Percentiles rank a stretch among this genome's conserved stretches.
Evolutionary conservation across 2,329 filamentous ascomycete genomes (phyloP).

Genomic region (Ophiostoma himal-ulmi): DNA sequence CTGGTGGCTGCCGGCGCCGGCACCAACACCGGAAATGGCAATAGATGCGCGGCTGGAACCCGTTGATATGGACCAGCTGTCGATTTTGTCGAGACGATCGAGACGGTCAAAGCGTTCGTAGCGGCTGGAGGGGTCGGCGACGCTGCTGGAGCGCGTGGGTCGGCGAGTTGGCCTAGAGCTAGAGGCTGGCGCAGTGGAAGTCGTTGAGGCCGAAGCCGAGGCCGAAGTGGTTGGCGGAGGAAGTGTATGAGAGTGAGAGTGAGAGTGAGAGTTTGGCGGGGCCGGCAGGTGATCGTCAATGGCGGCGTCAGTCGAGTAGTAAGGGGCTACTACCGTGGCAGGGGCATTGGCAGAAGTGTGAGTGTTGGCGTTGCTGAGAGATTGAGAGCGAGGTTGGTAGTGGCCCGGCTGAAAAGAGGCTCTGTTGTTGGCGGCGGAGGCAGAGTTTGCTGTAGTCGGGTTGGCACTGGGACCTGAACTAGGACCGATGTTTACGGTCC

Average conservation of each 20-base stretch:
- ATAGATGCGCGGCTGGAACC: constrained; percentile 43
- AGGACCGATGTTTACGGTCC: constrained; percentile 2
- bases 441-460: constrained; percentile 1
- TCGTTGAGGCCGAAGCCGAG: constrained; percentile 21
- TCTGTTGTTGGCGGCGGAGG: background rate
- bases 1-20: constrained; percentile 18
- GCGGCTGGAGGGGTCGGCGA: constrained; percentile 34
- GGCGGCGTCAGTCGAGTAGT: background rate
- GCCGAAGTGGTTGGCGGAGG: constrained; percentile 1
- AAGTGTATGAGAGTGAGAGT: background rate
- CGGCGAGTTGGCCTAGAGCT: constrained; percentile 25
- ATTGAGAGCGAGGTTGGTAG: background rate
- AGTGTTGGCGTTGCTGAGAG: constrained; percentile 21
- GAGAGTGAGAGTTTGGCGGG: constrained; percentile 16
- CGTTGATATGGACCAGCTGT: constrained; percentile 46
- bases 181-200: constrained; percentile 20
- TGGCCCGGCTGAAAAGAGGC: background rate
- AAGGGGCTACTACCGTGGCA: background rate
- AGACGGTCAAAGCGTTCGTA: constrained; percentile 38
- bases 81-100: constrained; percentile 35
- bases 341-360: constrained; percentile 26
- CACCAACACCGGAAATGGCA: constrained; percentile 19
- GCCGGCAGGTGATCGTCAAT: background rate
- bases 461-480: background rate
- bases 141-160: constrained; percentile 37